phyloP scores from a whole-genome alignment of 106 monocot species.

The Allium sativum region DNA sequence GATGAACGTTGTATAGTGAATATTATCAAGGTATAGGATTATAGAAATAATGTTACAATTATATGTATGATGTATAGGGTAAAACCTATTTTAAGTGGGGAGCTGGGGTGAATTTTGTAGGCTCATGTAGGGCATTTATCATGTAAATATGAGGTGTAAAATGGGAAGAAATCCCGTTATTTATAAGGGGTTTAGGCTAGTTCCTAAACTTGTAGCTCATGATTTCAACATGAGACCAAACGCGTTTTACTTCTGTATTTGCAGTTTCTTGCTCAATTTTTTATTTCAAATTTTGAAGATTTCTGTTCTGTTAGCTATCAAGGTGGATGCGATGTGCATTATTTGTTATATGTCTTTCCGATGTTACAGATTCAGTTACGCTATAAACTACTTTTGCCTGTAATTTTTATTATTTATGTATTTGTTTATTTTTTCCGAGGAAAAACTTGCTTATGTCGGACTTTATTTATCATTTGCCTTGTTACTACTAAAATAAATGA shows the following conservation, averaged over 20 bases:
- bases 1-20: not conserved
- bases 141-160: slow-evolving; percentile 77
- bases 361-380: too few species aligned
- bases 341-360: too few species aligned
- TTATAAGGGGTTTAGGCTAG: not conserved
- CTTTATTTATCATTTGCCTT: too few species aligned
- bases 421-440: too few species aligned
- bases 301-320: too few species aligned
- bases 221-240: not conserved
- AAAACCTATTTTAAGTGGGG: not conserved
- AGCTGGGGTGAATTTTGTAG: slow-evolving; percentile 50
- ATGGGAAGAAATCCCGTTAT: not conserved
- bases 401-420: too few species aligned
- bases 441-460: too few species aligned
- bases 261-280: too few species aligned
- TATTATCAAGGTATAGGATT: slow-evolving; percentile 5
- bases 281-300: too few species aligned
- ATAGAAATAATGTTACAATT: slow-evolving; percentile 1
- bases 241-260: not conserved
- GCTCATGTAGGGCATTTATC: slow-evolving; percentile 13
- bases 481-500: too few species aligned
- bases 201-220: slow-evolving; percentile 1
- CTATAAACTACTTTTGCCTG: too few species aligned
- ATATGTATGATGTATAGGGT: not conserved
- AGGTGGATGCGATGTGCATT: too few species aligned